A percentile compares a stretch with the other conserved stretches of the same genome.
Evolutionary conservation across 2,329 filamentous ascomycete species (phyloP).

Genomic region (Exophiala spinifera): DNA sequence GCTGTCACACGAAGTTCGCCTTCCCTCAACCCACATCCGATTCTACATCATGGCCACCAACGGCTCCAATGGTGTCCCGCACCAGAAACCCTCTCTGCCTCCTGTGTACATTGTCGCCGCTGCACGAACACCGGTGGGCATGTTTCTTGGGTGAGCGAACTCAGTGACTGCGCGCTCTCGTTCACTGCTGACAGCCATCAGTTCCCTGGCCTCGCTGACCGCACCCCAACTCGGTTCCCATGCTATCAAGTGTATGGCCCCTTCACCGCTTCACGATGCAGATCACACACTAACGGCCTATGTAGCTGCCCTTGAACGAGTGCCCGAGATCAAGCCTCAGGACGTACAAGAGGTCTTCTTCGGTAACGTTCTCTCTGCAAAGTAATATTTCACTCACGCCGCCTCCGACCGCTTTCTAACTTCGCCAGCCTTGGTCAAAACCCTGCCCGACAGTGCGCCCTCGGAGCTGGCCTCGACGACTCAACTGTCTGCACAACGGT

Average conservation of each 20-base stretch:
- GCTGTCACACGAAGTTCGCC: not conserved
- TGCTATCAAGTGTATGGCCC: constrained; percentile 80
- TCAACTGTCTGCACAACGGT: constrained; percentile 83
- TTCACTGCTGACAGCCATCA: constrained; percentile 41
- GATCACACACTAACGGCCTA: not conserved
- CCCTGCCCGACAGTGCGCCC: constrained; percentile 88
- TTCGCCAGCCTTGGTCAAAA: constrained; percentile 79
- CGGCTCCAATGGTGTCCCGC: constrained; percentile 25
- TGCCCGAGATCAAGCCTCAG: constrained; percentile 78
- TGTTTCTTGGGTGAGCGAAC: constrained; percentile 77
- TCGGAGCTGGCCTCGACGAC: constrained; percentile 80
- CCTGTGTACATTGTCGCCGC: constrained; percentile 95
- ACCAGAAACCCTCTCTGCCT: constrained; percentile 55
- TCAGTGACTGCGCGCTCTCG: not conserved
- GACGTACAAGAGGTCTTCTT: constrained; percentile 97
- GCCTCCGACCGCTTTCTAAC: not conserved
- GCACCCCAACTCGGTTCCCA: constrained; percentile 84
- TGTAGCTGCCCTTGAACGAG: constrained; percentile 74
- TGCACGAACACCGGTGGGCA: constrained; percentile 85
- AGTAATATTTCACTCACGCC: constrained; percentile 53
- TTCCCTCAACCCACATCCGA: not conserved
- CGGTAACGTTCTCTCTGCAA: constrained; percentile 95
- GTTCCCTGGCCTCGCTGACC: constrained; percentile 81
- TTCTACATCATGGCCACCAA: constrained; percentile 21
- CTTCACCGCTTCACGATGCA: constrained; percentile 6